These are phyloP conservation scores for Zelonia costaricensis DNA, from an alignment of 208 protist species.

Conservation along the genomic window DNA sequence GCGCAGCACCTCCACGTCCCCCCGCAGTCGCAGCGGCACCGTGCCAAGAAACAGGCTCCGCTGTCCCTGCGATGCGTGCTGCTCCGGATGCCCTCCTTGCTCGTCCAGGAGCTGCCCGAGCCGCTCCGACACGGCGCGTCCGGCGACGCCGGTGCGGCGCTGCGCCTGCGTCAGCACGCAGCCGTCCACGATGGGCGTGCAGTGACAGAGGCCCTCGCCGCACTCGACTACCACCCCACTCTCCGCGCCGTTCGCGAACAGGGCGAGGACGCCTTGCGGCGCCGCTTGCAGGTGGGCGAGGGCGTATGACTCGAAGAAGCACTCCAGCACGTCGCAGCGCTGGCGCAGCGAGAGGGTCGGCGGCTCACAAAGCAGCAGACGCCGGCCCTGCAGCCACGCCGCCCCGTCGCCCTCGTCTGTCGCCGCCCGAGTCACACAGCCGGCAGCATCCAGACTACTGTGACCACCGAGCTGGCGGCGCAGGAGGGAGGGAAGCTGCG, in stretches of 20 bases:
- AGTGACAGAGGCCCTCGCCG: slow-evolving; percentile 98
- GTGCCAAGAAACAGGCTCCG: background rate
- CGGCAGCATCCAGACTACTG: too few species aligned
- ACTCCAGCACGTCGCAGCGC: slow-evolving; percentile 87
- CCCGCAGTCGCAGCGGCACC: slow-evolving; percentile 9
- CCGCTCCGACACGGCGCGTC: slow-evolving; percentile 96
- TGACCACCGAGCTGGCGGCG: too few species aligned
- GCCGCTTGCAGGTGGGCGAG: slow-evolving; percentile 92
- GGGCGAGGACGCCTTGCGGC: slow-evolving; percentile 92
- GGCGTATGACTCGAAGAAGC: slow-evolving; percentile 97
- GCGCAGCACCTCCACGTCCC: slow-evolving; percentile 96
- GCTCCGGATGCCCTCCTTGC: background rate
- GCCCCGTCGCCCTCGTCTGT: slow-evolving; percentile 2
- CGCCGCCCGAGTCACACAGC: background rate
- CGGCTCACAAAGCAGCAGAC: slow-evolving; percentile 96
- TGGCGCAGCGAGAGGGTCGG: slow-evolving; percentile 95
- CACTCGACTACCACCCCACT: slow-evolving; percentile 98
- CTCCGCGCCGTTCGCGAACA: slow-evolving; percentile 96
- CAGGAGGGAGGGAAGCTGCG: slow-evolving; percentile 10
- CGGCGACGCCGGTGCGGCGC: slow-evolving; percentile 94
- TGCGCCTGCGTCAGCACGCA: slow-evolving; percentile 72
- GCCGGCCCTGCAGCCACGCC: slow-evolving; percentile 5
- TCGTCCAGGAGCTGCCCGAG: slow-evolving; percentile 92
- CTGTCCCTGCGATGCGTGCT: background rate
- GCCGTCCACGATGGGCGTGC: slow-evolving; percentile 98